A percentile compares a stretch with the other conserved stretches of the same genome.
Evolutionary conservation across 2,329 filamentous ascomycete species (phyloP).

Genomic region (Tolypocladium cylindrosporum): DNA sequence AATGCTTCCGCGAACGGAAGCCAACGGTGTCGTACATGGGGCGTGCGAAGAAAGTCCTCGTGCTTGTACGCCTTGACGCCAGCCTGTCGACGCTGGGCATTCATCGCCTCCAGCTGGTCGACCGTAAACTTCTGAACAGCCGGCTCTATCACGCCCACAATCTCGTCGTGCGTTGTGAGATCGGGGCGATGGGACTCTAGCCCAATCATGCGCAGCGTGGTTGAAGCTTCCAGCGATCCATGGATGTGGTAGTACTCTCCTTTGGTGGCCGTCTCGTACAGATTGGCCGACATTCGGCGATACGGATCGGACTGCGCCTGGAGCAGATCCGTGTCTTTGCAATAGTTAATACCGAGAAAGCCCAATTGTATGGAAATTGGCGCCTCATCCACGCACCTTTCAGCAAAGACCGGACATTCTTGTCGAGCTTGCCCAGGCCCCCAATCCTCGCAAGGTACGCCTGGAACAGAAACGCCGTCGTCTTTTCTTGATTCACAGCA

Average conservation of each 20-base stretch:
- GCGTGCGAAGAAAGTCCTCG: constrained; percentile 46
- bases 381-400: constrained; percentile 2
- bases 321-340: constrained; percentile 59
- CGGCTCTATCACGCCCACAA: constrained; percentile 48
- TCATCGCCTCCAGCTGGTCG: constrained; percentile 47
- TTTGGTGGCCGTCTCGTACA: constrained; percentile 57
- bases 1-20: background rate
- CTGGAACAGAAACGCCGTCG: constrained; percentile 30
- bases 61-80: constrained; percentile 50
- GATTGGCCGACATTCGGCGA: constrained; percentile 60
- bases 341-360: background rate
- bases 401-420: constrained; percentile 11
- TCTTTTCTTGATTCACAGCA: constrained; percentile 25
- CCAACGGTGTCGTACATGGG: constrained; percentile 19
- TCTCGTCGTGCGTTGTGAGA: constrained; percentile 48
- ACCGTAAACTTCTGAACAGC: constrained; percentile 45
- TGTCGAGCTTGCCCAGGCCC: constrained; percentile 26
- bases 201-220: constrained; percentile 60
- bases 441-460: constrained; percentile 25
- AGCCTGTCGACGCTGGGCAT: constrained; percentile 45
- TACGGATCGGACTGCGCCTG: constrained; percentile 62
- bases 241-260: constrained; percentile 69
- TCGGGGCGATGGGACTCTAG: constrained; percentile 51
- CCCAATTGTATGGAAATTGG: background rate
- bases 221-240: constrained; percentile 62